Conservation (phyloP, 2,329 filamentous ascomycete genomes). For the Aspergillus aculeatinus region DNA sequence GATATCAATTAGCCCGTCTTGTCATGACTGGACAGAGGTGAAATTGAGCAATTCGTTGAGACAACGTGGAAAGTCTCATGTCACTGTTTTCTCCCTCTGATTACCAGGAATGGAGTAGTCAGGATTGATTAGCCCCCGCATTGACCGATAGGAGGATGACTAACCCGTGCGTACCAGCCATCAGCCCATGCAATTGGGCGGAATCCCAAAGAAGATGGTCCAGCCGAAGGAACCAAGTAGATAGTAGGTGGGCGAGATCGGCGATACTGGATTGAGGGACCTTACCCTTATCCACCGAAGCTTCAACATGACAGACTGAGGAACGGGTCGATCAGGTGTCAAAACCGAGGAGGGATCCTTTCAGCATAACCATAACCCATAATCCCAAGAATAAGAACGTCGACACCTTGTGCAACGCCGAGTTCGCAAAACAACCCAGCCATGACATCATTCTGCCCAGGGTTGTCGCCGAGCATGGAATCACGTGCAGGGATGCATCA, state of each 20-base stretch:
- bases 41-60: neutral
- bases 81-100: neutral
- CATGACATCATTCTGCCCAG: neutral
- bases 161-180: neutral
- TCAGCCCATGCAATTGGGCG: neutral
- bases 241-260: neutral
- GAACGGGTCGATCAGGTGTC: neutral
- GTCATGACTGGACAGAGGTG: neutral
- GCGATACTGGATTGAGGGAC: neutral
- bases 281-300: neutral
- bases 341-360: neutral
- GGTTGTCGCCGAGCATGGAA: neutral
- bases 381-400: too few species aligned
- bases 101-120: too few species aligned
- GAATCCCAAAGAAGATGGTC: constrained; percentile 3
- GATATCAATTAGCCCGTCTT: neutral
- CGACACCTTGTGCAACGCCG: too few species aligned
- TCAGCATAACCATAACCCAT: too few species aligned
- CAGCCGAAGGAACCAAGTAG: neutral
- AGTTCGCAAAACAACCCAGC: neutral
- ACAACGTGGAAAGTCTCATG: neutral
- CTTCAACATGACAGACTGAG: neutral
- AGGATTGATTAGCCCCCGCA: neutral
- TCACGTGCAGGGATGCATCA: neutral
- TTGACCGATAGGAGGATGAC: neutral